phyloP scores from a whole-genome alignment of 805 yeast genomes.

The Millerozyma miso region DNA sequence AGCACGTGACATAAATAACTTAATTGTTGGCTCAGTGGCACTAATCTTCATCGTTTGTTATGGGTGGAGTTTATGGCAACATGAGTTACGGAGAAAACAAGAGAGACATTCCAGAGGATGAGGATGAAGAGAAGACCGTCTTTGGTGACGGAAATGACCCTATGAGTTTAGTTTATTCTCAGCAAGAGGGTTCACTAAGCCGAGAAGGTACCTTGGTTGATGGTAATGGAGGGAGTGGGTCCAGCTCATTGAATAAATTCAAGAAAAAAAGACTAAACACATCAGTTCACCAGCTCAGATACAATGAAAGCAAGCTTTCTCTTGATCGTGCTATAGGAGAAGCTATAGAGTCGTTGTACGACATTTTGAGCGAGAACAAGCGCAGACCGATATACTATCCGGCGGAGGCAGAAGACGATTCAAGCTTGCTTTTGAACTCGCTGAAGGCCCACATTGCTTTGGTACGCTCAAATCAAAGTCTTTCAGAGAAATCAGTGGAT shows the following conservation, averaged over 20 bases:
- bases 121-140: slow-evolving; percentile 11
- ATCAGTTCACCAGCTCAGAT: slow-evolving; percentile 69
- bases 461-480: slow-evolving; percentile 35
- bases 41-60: neutral
- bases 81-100: neutral
- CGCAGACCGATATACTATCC: slow-evolving; percentile 64
- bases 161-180: slow-evolving; percentile 24
- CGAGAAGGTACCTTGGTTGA: slow-evolving; percentile 27
- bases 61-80: neutral
- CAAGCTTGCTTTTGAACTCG: slow-evolving; percentile 39
- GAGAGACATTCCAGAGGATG: neutral
- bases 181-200: slow-evolving; percentile 27
- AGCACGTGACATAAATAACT: neutral
- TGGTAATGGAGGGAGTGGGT: slow-evolving; percentile 22
- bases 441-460: slow-evolving; percentile 51
- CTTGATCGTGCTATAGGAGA: slow-evolving; percentile 59
- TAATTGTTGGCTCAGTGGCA: neutral
- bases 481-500: slow-evolving; percentile 13
- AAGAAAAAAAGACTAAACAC: slow-evolving; percentile 33
- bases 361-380: slow-evolving; percentile 53
- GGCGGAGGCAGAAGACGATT: slow-evolving; percentile 31
- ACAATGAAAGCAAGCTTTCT: slow-evolving; percentile 65
- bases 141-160: slow-evolving; percentile 13
- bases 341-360: slow-evolving; percentile 47
- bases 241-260: slow-evolving; percentile 1